Percentiles rank a stretch among this genome's conserved stretches.
Evolutionary conservation across 495 filamentous ascomycete genomes (phyloP).

Genomic region (Penicillium dipodomyicola): DNA sequence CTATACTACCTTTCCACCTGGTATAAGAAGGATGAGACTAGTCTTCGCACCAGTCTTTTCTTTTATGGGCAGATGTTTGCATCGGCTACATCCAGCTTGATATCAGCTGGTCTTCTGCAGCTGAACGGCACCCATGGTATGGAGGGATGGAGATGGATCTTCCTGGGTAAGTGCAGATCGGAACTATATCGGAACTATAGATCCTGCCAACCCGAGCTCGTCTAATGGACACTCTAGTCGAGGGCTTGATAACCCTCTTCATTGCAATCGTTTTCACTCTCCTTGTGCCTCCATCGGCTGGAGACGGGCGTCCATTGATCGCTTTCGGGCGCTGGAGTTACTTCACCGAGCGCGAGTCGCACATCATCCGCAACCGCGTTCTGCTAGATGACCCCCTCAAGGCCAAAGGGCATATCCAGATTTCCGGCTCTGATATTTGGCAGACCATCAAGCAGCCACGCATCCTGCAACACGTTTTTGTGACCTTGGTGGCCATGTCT

Average conservation of each 20-base stretch:
- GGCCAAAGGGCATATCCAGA: slow-evolving; percentile 39
- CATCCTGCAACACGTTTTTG: slow-evolving; percentile 38
- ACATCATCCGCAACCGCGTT: slow-evolving; percentile 43
- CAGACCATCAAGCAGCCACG: slow-evolving; percentile 39
- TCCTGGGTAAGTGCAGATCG: slow-evolving; percentile 39
- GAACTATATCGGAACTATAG: not conserved
- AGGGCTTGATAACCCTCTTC: slow-evolving; percentile 54
- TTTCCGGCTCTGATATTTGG: slow-evolving; percentile 42
- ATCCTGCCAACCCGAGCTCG: not conserved
- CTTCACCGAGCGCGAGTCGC: slow-evolving; percentile 43
- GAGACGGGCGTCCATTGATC: slow-evolving; percentile 43
- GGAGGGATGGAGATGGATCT: slow-evolving; percentile 63
- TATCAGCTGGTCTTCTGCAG: slow-evolving; percentile 51
- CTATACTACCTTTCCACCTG: slow-evolving; percentile 59
- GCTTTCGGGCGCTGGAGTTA: slow-evolving; percentile 42
- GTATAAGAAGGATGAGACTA: slow-evolving; percentile 58
- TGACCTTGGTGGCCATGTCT: slow-evolving; percentile 49
- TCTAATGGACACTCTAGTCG: slow-evolving; percentile 34
- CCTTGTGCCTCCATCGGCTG: slow-evolving; percentile 44
- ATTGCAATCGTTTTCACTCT: slow-evolving; percentile 50
- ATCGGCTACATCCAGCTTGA: slow-evolving; percentile 50
- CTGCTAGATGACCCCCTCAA: slow-evolving; percentile 47
- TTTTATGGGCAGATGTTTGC: slow-evolving; percentile 56
- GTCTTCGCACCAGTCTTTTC: slow-evolving; percentile 52
- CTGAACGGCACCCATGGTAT: slow-evolving; percentile 50